Evolutionary conservation across 257 asterid genomes (phyloP), one percentile per base, ranked within the genome.

Genomic region (Primulina huaijiensis): DNA sequence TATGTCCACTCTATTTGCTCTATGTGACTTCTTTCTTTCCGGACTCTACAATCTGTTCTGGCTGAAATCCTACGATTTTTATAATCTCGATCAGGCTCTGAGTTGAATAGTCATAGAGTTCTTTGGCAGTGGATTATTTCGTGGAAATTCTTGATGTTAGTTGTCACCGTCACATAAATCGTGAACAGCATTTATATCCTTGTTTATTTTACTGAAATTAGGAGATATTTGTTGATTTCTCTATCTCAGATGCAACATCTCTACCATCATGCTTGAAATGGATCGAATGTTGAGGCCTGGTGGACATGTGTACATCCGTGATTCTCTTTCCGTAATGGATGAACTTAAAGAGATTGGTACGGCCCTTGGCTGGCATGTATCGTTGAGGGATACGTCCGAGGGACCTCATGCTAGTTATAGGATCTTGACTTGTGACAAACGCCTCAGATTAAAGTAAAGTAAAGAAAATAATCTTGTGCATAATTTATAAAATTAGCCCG

Each of bases 181-280:
- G 6, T 12, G 4, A 43, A 11, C n/a, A 12, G 20, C 56, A 50
- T 4, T 50, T 50, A 14, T 46, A 12, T 46, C 55, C 55, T 5
- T 14, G 56, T 16, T 50, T 16, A 16, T 50, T 50, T 14, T 16
- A 16, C 56, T 46, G 56, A 50, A 50, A 50, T 2, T 25, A 19
- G 65, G 12, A 30, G 12, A 50, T 14, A 12, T 25, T 19, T 30
- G 25, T 31, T 19, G 46, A 59, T 17, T 2, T 40, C 14, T 14
- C 10, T 30, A 34, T 55, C 50, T 68, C 73, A 86, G 92, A 74
- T 84, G 96, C 78, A 84, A 86, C 46, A 79, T 80, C 38, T 70
- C 90, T 6, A 83, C 30, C 73, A 88, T 88, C 50, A 80, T 88
- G 89, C 78, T 88, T 66, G 96, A 88, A 76, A 88, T 88, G 88